These are phyloP conservation scores for Veloboletus limbatus DNA, from an alignment of 1,284 basidiomycete species.

Conservation along the genomic window DNA sequence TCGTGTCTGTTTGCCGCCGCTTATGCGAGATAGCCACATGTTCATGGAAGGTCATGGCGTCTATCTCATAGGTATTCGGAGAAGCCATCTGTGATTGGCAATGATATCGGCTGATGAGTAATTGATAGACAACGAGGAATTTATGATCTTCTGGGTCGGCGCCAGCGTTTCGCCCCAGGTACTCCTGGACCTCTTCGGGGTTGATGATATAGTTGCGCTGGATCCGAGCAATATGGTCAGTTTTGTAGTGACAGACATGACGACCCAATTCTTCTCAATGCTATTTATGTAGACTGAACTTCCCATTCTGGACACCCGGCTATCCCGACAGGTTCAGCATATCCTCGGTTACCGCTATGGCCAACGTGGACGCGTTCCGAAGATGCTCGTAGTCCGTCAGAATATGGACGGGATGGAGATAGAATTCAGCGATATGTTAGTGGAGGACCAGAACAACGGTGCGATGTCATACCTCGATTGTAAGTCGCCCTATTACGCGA, in stretches of 20 bases:
- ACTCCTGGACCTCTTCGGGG: conserved; percentile 83
- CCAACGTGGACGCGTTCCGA: conserved; percentile 61
- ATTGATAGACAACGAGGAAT: conserved; percentile 83
- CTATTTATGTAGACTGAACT: conserved; percentile 54
- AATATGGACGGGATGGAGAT: conserved; percentile 93
- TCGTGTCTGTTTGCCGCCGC: conserved; percentile 67
- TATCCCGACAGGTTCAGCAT: conserved; percentile 86
- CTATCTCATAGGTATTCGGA: conserved; percentile 81
- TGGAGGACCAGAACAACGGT: conserved; percentile 97
- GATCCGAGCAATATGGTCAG: conserved; percentile 72
- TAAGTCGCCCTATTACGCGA: conserved; percentile 40
- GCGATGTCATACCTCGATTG: conserved; percentile 88
- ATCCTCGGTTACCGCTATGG: conserved; percentile 71
- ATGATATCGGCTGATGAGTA: conserved; percentile 16
- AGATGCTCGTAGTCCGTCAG: conserved; percentile 84
- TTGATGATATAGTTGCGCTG: conserved; percentile 73
- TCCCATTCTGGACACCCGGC: conserved; percentile 69
- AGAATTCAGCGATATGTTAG: conserved; percentile 95
- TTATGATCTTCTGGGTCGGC: conserved; percentile 91
- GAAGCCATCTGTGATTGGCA: conserved; percentile 13
- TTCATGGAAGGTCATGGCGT: conserved; percentile 92
- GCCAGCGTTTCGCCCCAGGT: conserved; percentile 78
- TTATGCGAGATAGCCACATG: conserved; percentile 82
- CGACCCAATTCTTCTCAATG: conserved; percentile 6
- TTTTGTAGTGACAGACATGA: neutral